A percentile compares a stretch with the other conserved stretches of the same genome.
Conservation (phyloP, 1,284 basidiomycete species). For the Leucoagaricus sp. region DNA sequence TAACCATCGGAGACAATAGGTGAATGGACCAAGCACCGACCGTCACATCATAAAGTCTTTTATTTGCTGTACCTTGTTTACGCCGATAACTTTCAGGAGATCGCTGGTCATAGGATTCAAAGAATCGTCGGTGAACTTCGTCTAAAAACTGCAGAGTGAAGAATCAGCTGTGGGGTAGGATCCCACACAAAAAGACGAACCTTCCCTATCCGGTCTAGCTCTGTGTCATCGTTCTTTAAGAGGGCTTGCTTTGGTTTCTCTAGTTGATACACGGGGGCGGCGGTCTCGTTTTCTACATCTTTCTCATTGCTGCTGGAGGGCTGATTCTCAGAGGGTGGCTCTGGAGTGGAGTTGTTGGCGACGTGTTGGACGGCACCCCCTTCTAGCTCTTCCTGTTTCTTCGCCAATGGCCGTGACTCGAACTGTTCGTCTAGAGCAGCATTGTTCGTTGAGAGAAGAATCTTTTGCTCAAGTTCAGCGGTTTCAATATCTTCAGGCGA, state of each 20-base stretch:
- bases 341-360: background rate
- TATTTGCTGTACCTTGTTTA: slow-evolving; percentile 27
- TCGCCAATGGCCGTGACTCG: slow-evolving; percentile 85
- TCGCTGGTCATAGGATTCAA: slow-evolving; percentile 58
- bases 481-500: slow-evolving; percentile 36
- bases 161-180: background rate
- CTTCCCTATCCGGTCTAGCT: slow-evolving; percentile 75
- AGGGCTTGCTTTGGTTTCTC: slow-evolving; percentile 62
- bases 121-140: slow-evolving; percentile 79
- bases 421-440: slow-evolving; percentile 82
- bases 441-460: slow-evolving; percentile 60
- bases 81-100: slow-evolving; percentile 38
- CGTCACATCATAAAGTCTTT: slow-evolving; percentile 55
- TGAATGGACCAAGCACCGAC: slow-evolving; percentile 42
- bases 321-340: slow-evolving; percentile 17
- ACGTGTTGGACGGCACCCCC: slow-evolving; percentile 24
- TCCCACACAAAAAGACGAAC: slow-evolving; percentile 41
- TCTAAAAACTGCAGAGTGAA: slow-evolving; percentile 62
- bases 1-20: slow-evolving; percentile 2
- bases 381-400: slow-evolving; percentile 81
- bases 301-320: slow-evolving; percentile 40
- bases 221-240: slow-evolving; percentile 86
- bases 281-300: slow-evolving; percentile 13
- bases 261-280: background rate
- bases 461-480: slow-evolving; percentile 50